Evolutionary conservation across 768 basidiomycete species (phyloP).

Genomic region (Podaxis rugospora): DNA sequence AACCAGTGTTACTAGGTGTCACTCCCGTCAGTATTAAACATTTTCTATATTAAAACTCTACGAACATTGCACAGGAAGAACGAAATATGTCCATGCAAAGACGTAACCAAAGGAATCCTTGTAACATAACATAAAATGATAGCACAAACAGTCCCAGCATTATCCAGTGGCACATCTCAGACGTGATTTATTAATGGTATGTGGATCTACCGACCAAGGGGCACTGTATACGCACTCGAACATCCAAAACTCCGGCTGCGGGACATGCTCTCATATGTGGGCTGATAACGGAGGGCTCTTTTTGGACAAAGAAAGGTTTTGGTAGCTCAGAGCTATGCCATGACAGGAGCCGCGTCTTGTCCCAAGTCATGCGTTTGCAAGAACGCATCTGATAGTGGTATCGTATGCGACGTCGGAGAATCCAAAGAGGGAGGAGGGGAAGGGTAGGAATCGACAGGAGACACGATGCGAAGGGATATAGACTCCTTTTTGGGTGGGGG

Average conservation of each 20-base stretch:
- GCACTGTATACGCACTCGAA: background rate
- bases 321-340: background rate
- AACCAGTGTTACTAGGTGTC: background rate
- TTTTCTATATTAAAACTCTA: background rate
- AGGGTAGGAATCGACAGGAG: conserved; percentile 41
- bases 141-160: background rate
- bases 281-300: background rate
- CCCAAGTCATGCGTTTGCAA: conserved; percentile 4
- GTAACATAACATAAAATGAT: background rate
- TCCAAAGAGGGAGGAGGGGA: conserved; percentile 40
- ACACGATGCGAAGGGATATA: conserved; percentile 14
- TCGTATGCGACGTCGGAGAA: conserved; percentile 27
- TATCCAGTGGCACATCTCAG: conserved; percentile 3
- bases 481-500: conserved; percentile 4
- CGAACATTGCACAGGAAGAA: background rate
- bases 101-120: background rate
- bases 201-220: background rate
- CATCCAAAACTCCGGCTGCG: background rate
- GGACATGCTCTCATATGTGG: background rate
- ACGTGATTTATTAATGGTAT: background rate
- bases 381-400: conserved; percentile 17
- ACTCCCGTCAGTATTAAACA: background rate
- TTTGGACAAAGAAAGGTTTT: background rate
- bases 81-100: background rate
- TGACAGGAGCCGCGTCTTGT: background rate